A percentile compares a stretch with the other conserved stretches of the same genome.
phyloP scores from a whole-genome alignment of 441 rosid genomes.

The Gossypium schwendimanii region DNA sequence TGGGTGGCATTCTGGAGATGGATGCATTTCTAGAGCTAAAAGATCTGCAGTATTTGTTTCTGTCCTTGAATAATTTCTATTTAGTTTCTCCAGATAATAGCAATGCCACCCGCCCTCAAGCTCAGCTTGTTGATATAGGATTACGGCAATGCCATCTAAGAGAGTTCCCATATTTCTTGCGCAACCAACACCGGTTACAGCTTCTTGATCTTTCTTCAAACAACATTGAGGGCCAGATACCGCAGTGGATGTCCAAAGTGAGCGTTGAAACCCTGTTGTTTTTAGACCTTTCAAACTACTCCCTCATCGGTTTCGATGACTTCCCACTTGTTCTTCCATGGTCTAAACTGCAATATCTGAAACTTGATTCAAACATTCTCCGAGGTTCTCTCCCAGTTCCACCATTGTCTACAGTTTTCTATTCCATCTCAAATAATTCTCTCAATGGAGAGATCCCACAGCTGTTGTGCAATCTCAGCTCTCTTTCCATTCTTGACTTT shows the following conservation, averaged over 20 bases:
- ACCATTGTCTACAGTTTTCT: background rate
- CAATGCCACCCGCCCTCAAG: background rate
- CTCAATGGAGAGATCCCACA: conserved; percentile 21
- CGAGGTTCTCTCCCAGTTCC: conserved; percentile 8
- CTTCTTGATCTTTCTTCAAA: background rate
- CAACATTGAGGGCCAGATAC: conserved; percentile 3
- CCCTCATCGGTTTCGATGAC: background rate
- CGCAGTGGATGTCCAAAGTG: conserved; percentile 3
- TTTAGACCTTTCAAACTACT: background rate
- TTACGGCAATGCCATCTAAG: background rate
- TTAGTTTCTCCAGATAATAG: background rate
- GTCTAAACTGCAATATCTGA: background rate
- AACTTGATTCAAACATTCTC: background rate
- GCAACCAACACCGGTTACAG: background rate
- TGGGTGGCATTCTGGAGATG: conserved; percentile 13
- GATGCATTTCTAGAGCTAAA: conserved; percentile 7
- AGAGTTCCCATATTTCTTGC: background rate
- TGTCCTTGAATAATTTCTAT: conserved; percentile 10
- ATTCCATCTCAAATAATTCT: background rate
- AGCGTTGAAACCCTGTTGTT: background rate
- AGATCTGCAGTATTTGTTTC: background rate
- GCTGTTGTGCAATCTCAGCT: conserved; percentile 20
- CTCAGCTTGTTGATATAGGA: background rate
- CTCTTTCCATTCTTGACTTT: conserved; percentile 20
- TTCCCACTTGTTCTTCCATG: background rate